These are phyloP conservation scores for Rubia yunnanensis DNA, from an alignment of 257 asterid genomes.

Conservation along the genomic window DNA sequence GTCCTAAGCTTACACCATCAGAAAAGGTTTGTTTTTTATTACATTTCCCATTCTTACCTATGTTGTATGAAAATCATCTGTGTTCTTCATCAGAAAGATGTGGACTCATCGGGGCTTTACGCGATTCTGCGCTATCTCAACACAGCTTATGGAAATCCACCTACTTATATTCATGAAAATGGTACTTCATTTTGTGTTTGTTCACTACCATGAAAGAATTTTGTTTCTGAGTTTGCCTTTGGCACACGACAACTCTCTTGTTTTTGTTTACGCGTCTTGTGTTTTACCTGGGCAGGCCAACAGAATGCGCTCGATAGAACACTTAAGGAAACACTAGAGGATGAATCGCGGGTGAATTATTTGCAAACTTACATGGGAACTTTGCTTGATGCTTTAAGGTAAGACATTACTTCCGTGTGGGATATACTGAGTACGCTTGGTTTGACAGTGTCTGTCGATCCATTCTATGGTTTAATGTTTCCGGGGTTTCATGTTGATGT, in stretches of 20 bases:
- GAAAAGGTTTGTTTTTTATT: background rate
- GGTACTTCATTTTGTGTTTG: slow-evolving; percentile 8
- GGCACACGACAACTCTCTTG: background rate
- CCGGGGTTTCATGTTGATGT: background rate
- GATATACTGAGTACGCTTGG: no score
- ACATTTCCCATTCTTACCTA: no score
- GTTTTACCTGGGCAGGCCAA: slow-evolving; percentile 13
- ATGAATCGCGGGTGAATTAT: slow-evolving; percentile 17
- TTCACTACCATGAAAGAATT: background rate
- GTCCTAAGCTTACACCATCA: background rate
- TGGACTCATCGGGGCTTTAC: slow-evolving; percentile 28
- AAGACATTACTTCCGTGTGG: background rate
- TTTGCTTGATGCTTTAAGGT: slow-evolving; percentile 25
- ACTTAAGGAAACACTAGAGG: slow-evolving; percentile 16
- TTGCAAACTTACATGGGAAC: slow-evolving; percentile 17
- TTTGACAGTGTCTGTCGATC: background rate
- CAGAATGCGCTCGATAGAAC: background rate
- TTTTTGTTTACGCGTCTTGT: background rate
- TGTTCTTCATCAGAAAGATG: slow-evolving; percentile 13
- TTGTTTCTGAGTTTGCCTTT: background rate
- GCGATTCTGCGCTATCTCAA: slow-evolving; percentile 33
- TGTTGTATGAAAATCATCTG: no score
- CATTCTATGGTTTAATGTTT: background rate
- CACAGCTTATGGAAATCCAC: slow-evolving; percentile 40
- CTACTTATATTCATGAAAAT: slow-evolving; percentile 40